Percentiles rank a stretch among this genome's conserved stretches.
These are phyloP conservation scores for Wallemia mellicola DNA, from an alignment of 1,284 basidiomycete genomes.

Conservation along the genomic window DNA sequence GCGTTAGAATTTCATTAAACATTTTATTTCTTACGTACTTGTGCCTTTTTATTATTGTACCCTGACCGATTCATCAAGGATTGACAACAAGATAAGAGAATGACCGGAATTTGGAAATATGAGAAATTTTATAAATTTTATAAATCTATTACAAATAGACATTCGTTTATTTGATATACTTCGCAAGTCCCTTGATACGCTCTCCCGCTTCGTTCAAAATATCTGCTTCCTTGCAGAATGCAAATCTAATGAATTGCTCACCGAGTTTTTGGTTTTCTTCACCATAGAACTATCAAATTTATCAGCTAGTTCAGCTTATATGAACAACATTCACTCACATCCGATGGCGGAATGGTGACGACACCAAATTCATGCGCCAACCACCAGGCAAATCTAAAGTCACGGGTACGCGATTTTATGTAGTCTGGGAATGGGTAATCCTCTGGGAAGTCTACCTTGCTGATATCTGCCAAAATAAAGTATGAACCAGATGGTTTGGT, in stretches of 20 bases:
- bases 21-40: too few species aligned
- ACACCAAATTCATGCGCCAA: constrained; percentile 23
- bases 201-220: constrained; percentile 48
- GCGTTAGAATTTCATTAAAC: not conserved
- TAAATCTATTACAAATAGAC: not conserved
- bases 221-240: constrained; percentile 74
- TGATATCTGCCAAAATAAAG: constrained; percentile 45
- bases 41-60: too few species aligned
- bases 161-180: constrained; percentile 22
- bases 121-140: too few species aligned
- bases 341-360: constrained; percentile 73
- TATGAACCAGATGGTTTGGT: constrained; percentile 64
- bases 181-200: constrained; percentile 37
- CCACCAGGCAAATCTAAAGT: constrained; percentile 36
- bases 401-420: constrained; percentile 47
- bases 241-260: constrained; percentile 56
- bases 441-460: constrained; percentile 22
- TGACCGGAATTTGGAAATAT: too few species aligned
- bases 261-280: constrained; percentile 54
- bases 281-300: constrained; percentile 42
- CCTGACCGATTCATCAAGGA: too few species aligned
- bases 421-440: constrained; percentile 52
- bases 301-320: constrained; percentile 15
- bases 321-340: constrained; percentile 20
- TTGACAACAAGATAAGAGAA: too few species aligned